phyloP scores from a whole-genome alignment of 176 grass and related monocot genomes.

The Lolium perenne region DNA sequence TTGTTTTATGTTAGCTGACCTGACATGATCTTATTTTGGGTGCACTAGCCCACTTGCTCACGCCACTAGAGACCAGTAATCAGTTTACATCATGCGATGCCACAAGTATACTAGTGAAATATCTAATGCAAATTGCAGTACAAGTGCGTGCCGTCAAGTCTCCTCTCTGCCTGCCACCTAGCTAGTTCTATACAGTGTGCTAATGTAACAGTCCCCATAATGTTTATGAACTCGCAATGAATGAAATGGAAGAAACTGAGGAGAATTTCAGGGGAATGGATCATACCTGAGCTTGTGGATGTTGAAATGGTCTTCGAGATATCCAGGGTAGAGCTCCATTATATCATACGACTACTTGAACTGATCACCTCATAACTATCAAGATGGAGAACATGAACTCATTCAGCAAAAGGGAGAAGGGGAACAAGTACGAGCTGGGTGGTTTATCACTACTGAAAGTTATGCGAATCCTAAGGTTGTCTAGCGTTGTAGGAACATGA shows the following conservation, averaged over 20 bases:
- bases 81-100: conserved; percentile 47
- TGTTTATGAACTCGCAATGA: background rate
- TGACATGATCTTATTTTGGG: conserved; percentile 45
- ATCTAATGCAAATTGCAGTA: conserved; percentile 48
- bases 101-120: background rate
- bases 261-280: background rate
- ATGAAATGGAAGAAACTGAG: background rate
- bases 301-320: conserved; percentile 86
- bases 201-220: conserved; percentile 16
- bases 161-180: conserved; percentile 6
- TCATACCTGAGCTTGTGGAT: conserved; percentile 64
- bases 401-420: background rate
- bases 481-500: conserved; percentile 24
- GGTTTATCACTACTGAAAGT: background rate
- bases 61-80: conserved; percentile 28
- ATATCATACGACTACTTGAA: conserved; percentile 41
- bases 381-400: background rate
- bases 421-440: background rate
- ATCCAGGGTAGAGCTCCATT: conserved; percentile 85
- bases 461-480: conserved; percentile 22
- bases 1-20: conserved; percentile 22
- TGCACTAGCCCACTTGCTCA: conserved; percentile 45
- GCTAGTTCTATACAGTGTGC: background rate
- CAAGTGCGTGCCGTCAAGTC: conserved; percentile 7
- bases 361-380: conserved; percentile 28